Evolutionary conservation across 495 filamentous ascomycete genomes (phyloP).

Genomic region (Hypoxylon intermedium): DNA sequence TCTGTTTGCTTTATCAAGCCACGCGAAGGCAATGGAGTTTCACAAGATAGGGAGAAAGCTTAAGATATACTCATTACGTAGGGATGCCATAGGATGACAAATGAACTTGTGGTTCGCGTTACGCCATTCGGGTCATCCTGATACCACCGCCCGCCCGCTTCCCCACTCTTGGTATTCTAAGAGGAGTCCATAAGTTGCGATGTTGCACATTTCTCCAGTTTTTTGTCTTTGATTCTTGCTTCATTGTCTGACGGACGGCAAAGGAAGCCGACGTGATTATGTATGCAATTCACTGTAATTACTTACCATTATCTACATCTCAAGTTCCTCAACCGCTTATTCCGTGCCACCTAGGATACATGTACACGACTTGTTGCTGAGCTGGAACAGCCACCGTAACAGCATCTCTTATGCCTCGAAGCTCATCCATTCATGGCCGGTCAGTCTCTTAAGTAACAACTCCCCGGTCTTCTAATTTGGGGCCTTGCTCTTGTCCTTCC

Average conservation of each 20-base stretch:
- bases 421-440: constrained; percentile 28
- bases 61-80: constrained; percentile 2
- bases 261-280: no score
- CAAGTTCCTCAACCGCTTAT: no score
- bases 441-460: constrained; percentile 31
- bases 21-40: neutral
- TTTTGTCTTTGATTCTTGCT: neutral
- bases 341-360: no score
- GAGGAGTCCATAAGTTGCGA: no score
- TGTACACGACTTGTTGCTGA: no score
- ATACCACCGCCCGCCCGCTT: constrained; percentile 2
- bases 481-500: constrained; percentile 26
- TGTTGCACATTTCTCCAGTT: neutral
- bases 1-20: neutral
- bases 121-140: constrained; percentile 13
- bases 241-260: no score
- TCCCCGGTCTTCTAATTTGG: constrained; percentile 30
- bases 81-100: constrained; percentile 7
- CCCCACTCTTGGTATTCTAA: constrained; percentile 12
- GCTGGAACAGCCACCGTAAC: constrained; percentile 1
- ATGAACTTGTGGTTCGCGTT: constrained; percentile 1
- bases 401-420: constrained; percentile 15
- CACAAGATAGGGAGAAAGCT: no score
- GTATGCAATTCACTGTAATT: no score
- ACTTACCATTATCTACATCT: no score